Evolutionary conservation across 768 basidiomycete species (phyloP).

Genomic region (Suillus plorans): DNA sequence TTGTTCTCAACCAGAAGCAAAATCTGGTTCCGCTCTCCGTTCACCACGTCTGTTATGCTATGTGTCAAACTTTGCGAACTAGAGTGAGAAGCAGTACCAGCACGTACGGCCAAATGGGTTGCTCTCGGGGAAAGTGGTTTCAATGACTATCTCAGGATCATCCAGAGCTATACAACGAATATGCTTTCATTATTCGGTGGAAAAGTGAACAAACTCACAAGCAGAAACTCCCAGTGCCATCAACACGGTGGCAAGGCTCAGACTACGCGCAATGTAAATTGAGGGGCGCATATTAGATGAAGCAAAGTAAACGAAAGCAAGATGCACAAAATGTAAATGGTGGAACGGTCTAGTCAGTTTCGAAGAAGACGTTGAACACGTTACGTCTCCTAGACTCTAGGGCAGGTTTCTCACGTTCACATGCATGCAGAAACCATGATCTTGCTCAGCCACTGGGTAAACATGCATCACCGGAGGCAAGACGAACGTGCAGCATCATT

Average conservation of each 20-base stretch:
- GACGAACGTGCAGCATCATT: background rate
- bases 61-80: background rate
- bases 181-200: background rate
- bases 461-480: background rate
- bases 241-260: constrained; percentile 29
- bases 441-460: background rate
- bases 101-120: constrained; percentile 78
- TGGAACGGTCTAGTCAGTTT: background rate
- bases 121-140: constrained; percentile 63
- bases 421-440: background rate
- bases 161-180: constrained; percentile 19
- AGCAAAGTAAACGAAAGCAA: constrained; percentile 1
- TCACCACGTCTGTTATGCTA: constrained; percentile 64
- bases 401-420: constrained; percentile 21
- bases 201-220: constrained; percentile 18
- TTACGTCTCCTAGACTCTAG: constrained; percentile 31
- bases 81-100: background rate
- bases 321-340: background rate
- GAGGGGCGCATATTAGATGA: constrained; percentile 34
- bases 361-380: background rate
- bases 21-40: constrained; percentile 77
- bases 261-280: constrained; percentile 24
- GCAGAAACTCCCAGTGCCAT: constrained; percentile 30
- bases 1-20: constrained; percentile 71
- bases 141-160: constrained; percentile 54